Evolutionary conservation across 371 early-diverging fungal species (phyloP).

Genomic region (Actinomortierella ambigua): DNA sequence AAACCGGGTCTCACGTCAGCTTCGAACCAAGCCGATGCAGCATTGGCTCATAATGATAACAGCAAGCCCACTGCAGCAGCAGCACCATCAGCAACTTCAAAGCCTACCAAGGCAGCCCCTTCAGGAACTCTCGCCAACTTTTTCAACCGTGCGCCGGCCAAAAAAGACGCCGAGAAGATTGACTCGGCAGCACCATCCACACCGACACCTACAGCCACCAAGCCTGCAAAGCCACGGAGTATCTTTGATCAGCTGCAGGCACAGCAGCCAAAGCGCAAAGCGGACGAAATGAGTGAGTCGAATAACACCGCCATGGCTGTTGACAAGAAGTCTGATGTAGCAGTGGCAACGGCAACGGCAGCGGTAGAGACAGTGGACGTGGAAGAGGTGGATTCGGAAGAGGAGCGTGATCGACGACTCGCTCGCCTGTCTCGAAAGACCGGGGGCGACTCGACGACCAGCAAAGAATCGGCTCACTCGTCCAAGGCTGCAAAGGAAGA

Average conservation of each 20-base stretch:
- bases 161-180: no score
- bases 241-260: constrained; percentile 26
- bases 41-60: neutral
- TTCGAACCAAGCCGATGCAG: no score
- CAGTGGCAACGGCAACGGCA: no score
- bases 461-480: neutral
- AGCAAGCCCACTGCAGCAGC: neutral
- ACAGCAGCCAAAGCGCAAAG: constrained; percentile 36
- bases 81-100: neutral
- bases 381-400: constrained; percentile 38
- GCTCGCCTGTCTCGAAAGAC: constrained; percentile 23
- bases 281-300: constrained; percentile 17
- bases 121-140: no score
- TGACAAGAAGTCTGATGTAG: no score
- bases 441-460: neutral
- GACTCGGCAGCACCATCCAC: neutral
- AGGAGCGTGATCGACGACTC: constrained; percentile 42
- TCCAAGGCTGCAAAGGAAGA: neutral
- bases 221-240: constrained; percentile 10
- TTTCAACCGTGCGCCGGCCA: no score
- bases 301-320: neutral
- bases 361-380: constrained; percentile 1
- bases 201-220: constrained; percentile 1
- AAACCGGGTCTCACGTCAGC: no score
- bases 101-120: no score